These are phyloP conservation scores for Jamesozyma piceae DNA, from an alignment of 805 yeast genomes.

Conservation along the genomic window DNA sequence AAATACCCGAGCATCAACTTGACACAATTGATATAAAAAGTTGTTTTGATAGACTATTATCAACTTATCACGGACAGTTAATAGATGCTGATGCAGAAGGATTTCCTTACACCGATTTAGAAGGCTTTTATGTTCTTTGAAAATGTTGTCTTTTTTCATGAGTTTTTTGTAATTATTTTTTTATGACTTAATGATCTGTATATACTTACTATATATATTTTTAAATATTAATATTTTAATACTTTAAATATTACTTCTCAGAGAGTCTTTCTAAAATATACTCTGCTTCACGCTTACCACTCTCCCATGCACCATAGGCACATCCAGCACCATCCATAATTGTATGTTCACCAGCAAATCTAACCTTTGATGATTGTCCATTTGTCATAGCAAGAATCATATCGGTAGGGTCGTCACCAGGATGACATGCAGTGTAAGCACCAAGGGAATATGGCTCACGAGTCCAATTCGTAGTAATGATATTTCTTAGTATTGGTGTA, in stretches of 20 bases:
- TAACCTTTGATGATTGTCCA: conserved; percentile 43
- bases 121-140: conserved; percentile 11
- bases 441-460: conserved; percentile 71
- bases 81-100: conserved; percentile 8
- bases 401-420: conserved; percentile 62
- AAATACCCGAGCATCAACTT: conserved; percentile 14
- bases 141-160: not conserved
- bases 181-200: not conserved
- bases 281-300: conserved; percentile 54
- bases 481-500: conserved; percentile 33
- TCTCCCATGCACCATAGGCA: conserved; percentile 81
- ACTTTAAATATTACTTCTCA: not conserved
- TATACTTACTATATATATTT: no score
- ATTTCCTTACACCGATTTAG: conserved; percentile 6
- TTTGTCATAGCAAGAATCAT: conserved; percentile 50
- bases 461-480: conserved; percentile 65
- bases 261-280: conserved; percentile 24
- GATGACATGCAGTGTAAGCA: conserved; percentile 63
- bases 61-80: conserved; percentile 13
- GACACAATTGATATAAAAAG: conserved; percentile 17
- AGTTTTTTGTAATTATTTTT: no score
- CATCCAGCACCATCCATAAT: conserved; percentile 82
- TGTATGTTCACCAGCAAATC: conserved; percentile 92
- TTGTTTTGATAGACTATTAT: conserved; percentile 24
- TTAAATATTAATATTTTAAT: not conserved